Base-by-base conservation (phyloP, 23 red algal genomes). In the Pyropia yezoensis region DNA sequence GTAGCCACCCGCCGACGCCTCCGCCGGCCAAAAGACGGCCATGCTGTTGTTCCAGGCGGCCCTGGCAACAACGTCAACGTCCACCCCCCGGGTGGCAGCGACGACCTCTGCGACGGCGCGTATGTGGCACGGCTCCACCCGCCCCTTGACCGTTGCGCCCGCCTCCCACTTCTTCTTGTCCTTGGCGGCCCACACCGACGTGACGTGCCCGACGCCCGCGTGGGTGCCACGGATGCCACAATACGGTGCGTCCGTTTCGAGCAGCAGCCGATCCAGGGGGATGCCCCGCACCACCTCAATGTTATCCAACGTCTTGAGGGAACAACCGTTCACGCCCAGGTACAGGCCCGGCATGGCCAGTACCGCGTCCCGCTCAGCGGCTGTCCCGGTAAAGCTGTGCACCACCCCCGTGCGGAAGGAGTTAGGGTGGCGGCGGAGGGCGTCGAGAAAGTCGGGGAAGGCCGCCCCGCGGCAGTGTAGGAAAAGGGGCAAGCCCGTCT, bases 241-340 rank as follows among this genome's bases (percentile, higher is more conserved):
- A 27, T 91, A 98, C 13, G 94, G 94, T 25, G 74, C 79, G 51
- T 98, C 94, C 4, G 94, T 98, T 58, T 98, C 94, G 26, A 98
- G 47, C 65, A 98, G 72, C 28, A 98, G 73, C 63, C 94, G 82
- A 11, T 98, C 80, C n/a, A 91, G 69, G 26, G 94, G 94, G 29
- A 91, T 66, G 16, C 55, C 74, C 39, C 57, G 21, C 2, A 59
- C 94, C 18, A 87, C 81, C 33, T 76, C 16, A 18, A 98, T 21
- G 50, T 98, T 98, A n/a, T 81, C 79, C 34, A 82, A 25, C 3
- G 86, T 98, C 62, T 98, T 98, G 32, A 98, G 65, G 7, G 85
- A 91, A 27, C 94, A 98, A 7, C 94, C 94, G 51, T 98, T 98
- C 54, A 98, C 61, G 21, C 94, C 94, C 21, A 98, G 62, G 56